A percentile compares a stretch with the other conserved stretches of the same genome.
phyloP scores from a whole-genome alignment of 805 yeast genomes.

The Schizosaccharomyces cryophilus region DNA sequence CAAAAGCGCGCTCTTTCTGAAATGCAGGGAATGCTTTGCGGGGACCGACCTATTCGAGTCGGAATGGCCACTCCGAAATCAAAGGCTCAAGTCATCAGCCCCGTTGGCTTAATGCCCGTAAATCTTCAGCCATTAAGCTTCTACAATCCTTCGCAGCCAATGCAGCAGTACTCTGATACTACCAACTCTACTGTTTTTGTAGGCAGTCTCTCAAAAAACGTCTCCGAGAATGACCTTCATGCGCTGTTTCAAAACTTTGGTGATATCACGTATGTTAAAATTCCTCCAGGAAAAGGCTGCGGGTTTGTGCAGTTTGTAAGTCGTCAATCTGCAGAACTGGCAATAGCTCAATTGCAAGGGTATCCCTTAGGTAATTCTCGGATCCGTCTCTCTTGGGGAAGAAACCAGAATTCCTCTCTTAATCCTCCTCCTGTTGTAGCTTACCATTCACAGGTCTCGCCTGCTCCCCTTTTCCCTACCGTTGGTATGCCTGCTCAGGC shows the following conservation, averaged over 20 bases:
- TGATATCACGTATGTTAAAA: constrained; percentile 47
- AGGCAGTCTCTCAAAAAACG: constrained; percentile 34
- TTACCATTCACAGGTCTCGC: constrained; percentile 10
- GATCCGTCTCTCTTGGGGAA: constrained; percentile 73
- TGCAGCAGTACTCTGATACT: constrained; percentile 39
- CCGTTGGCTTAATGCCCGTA: constrained; percentile 11
- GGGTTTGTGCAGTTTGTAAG: constrained; percentile 69
- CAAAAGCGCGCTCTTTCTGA: constrained; percentile 50
- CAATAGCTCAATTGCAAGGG: constrained; percentile 73
- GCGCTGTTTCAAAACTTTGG: constrained; percentile 45
- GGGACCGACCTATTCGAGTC: constrained; percentile 55
- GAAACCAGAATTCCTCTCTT: constrained; percentile 19
- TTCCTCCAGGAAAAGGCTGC: constrained; percentile 61
- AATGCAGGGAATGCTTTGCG: constrained; percentile 56
- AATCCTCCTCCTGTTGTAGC: constrained; percentile 12
- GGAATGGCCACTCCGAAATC: constrained; percentile 38
- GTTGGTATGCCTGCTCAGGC: constrained; percentile 14
- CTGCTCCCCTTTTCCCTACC: constrained; percentile 14
- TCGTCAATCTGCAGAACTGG: constrained; percentile 61
- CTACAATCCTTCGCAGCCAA: constrained; percentile 14
- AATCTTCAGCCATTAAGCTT: constrained; percentile 13
- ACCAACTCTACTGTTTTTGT: constrained; percentile 54
- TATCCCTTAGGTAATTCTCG: constrained; percentile 66
- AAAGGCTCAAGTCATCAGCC: constrained; percentile 12
- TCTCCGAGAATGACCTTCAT: constrained; percentile 38